Evolutionary conservation across 331 rosid species (phyloP).

Genomic region (Pyracantha coccinea): DNA sequence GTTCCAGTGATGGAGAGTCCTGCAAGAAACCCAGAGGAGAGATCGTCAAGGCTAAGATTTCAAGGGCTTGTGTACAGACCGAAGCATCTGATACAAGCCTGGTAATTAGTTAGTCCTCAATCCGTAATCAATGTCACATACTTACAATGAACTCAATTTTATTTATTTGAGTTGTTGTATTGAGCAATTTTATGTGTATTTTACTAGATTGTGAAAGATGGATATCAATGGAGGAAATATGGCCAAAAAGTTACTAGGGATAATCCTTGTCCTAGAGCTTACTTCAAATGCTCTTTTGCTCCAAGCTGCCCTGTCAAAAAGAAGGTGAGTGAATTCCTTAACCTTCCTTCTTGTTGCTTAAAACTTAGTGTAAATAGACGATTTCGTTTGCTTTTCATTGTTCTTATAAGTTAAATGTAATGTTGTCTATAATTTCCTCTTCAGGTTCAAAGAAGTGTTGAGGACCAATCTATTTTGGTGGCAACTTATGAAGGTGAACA

Average conservation of each 20-base stretch:
- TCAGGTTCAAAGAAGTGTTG: conserved; percentile 95
- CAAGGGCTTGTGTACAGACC: conserved; percentile 49
- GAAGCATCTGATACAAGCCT: conserved; percentile 78
- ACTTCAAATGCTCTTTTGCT: conserved; percentile 99
- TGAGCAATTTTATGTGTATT: conserved; percentile 7
- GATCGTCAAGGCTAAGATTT: conserved; percentile 55
- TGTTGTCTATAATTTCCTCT: conserved; percentile 8
- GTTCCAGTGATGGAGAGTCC: conserved; percentile 83
- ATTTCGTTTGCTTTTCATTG: not conserved
- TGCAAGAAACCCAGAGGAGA: conserved; percentile 80
- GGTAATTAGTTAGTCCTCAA: conserved; percentile 32
- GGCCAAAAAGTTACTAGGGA: conserved; percentile 99
- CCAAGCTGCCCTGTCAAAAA: conserved; percentile 96
- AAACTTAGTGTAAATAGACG: not conserved
- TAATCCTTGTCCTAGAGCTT: conserved; percentile 96
- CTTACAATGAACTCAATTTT: not conserved
- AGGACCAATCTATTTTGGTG: conserved; percentile 78
- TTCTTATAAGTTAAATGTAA: not conserved
- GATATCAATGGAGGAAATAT: conserved; percentile 97
- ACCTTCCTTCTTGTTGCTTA: not conserved
- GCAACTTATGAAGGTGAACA: conserved; percentile 99
- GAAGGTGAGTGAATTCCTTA: conserved; percentile 44
- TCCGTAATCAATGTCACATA: not conserved
- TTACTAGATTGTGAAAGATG: conserved; percentile 81
- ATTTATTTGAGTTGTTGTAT: not conserved